Conservation (phyloP, 768 basidiomycete species). For the Butyriboletus loyo region DNA sequence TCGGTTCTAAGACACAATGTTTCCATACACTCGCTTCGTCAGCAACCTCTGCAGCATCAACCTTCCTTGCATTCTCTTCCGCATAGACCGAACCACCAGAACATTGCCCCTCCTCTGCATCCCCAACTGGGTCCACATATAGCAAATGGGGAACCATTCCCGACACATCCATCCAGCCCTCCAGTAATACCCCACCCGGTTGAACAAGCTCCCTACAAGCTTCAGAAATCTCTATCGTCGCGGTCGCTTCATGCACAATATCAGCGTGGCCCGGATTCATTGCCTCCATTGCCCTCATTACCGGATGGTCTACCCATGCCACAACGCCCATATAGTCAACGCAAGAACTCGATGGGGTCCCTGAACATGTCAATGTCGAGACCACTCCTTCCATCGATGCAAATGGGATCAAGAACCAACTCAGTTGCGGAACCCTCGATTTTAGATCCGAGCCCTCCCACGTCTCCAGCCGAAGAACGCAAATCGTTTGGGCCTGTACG, state of each 20-base stretch:
- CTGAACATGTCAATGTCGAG: constrained; percentile 42
- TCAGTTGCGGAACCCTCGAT: constrained; percentile 53
- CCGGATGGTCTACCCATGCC: constrained; percentile 34
- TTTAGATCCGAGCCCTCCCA: constrained; percentile 77
- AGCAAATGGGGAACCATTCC: constrained; percentile 8
- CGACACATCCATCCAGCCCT: constrained; percentile 11
- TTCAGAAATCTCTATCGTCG: constrained; percentile 55
- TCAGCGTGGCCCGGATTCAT: constrained; percentile 37
- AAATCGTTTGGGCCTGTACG: constrained; percentile 63
- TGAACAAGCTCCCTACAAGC: constrained; percentile 38
- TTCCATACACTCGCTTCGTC: constrained; percentile 29
- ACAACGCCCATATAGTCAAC: constrained; percentile 22
- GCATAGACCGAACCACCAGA: constrained; percentile 13
- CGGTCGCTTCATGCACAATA: constrained; percentile 56
- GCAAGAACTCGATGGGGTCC: constrained; percentile 17
- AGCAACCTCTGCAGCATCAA: constrained; percentile 24
- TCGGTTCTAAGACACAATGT: constrained; percentile 18
- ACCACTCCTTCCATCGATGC: constrained; percentile 62
- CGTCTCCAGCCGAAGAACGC: constrained; percentile 67
- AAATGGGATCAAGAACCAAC: constrained; percentile 47
- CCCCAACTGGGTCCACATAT: constrained; percentile 14
- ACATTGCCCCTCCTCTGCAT: constrained; percentile 10
- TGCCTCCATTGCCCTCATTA: constrained; percentile 39
- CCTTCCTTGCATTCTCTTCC: constrained; percentile 12
- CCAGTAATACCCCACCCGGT: constrained; percentile 36